Evolutionary conservation across 805 yeast species (phyloP), one percentile per base, ranked within the genome.

Genomic region (Trichomonascus vanleenenianus): DNA sequence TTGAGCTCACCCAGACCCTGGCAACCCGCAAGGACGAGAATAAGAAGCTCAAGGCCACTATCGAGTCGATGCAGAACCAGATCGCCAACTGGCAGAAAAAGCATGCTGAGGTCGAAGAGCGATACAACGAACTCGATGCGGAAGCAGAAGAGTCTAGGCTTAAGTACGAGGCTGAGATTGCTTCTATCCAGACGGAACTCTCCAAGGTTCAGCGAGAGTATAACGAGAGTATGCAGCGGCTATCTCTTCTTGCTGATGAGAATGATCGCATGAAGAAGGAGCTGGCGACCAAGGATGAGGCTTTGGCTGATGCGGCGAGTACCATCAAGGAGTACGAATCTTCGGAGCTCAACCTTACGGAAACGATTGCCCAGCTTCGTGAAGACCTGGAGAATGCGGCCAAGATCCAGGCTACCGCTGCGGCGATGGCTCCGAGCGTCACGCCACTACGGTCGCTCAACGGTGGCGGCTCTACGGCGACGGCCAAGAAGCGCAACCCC

Each of bases 1-100:
- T 93, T 53, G 95, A 89, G 65, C 76, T 93, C 55, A 91, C 97
- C 2, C 94, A 91, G 59, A 76, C 83, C 10, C 72, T 91, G 50
- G 78, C 95, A 0, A 67, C 79, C 32, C 85, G 86, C 62, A 81
- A 84, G 20, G 85, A 79, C 53, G 96, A 87, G 55, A 89, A 89
- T 65, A 83, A 82, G 68, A 75, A 74, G 50, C 72, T 91, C 59
- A 72, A 77, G 48, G 65, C 67, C 12, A 83, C 84, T 57, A 76
- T 89, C 42, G 73, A 75, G 19, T 49, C 53, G 42, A 47, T 58
- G 37, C 64, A 61, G 48, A 49, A 46, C 30, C 60, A 54, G 50
- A 46, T 59, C 41, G 46, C 50, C 30, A 49, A 55, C 34, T 60
- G 61, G 60, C 63, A 60, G 36, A 51, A 46, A 43, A 57, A 55